phyloP scores from a whole-genome alignment of 805 yeast genomes.

The Myxozyma mucilagina region DNA sequence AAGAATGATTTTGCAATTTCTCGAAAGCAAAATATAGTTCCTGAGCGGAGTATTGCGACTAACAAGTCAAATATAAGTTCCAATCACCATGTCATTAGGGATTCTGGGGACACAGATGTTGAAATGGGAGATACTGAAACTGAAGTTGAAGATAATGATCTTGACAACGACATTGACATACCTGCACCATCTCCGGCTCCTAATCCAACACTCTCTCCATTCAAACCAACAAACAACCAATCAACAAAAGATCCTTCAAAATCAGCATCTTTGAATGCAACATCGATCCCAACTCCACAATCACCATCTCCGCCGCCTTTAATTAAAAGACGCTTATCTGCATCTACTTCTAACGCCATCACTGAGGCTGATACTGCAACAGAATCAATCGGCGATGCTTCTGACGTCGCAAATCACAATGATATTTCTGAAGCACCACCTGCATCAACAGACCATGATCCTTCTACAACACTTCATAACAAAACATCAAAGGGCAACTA shows the following conservation, averaged over 20 bases:
- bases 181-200: neutral
- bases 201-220: neutral
- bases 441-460: neutral
- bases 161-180: neutral
- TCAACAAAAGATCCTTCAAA: too few species aligned
- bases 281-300: too few species aligned
- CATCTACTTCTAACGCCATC: too few species aligned
- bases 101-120: constrained; percentile 3
- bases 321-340: too few species aligned
- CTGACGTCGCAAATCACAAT: neutral
- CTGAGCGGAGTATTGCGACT: constrained; percentile 1
- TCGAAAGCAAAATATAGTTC: neutral
- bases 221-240: too few species aligned
- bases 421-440: constrained; percentile 2
- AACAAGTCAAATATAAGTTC: neutral
- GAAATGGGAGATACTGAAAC: constrained; percentile 1
- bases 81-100: neutral
- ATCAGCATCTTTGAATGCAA: too few species aligned
- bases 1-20: neutral
- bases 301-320: too few species aligned
- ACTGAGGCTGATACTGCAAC: neutral
- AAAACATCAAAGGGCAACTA: neutral
- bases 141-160: constrained; percentile 3
- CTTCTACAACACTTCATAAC: neutral
- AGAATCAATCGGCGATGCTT: neutral